phyloP scores from a whole-genome alignment of 1,284 basidiomycete species.

The Quambalaria eucalypti region DNA sequence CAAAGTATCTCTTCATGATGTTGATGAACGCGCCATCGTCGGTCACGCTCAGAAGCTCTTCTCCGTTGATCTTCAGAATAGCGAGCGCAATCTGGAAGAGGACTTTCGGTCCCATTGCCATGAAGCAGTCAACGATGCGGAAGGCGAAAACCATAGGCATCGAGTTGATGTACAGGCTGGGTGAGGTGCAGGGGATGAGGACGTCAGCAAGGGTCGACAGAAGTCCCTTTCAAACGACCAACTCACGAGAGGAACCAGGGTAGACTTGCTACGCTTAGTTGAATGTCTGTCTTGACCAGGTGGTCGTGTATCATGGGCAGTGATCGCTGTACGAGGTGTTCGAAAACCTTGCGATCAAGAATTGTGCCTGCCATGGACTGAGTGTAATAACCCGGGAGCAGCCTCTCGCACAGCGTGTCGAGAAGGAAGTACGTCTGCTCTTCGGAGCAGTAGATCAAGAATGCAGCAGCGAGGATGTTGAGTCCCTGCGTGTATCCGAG shows the following conservation, averaged over 20 bases:
- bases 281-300: conserved; percentile 83
- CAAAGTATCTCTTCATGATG: conserved; percentile 64
- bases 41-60: conserved; percentile 75
- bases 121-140: conserved; percentile 96
- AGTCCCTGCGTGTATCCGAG: conserved; percentile 17
- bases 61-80: conserved; percentile 96
- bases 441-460: conserved; percentile 78
- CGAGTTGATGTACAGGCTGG: conserved; percentile 74
- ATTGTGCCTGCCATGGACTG: conserved; percentile 98
- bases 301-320: conserved; percentile 77
- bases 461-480: conserved; percentile 4
- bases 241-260: conserved; percentile 76
- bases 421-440: conserved; percentile 98
- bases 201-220: neutral
- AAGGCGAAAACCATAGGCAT: conserved; percentile 99
- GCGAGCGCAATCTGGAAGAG: conserved; percentile 91
- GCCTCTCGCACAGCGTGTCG: conserved; percentile 85
- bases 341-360: conserved; percentile 94
- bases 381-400: conserved; percentile 93
- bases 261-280: conserved; percentile 88
- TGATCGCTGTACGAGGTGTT: conserved; percentile 79
- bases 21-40: conserved; percentile 94
- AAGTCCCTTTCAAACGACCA: neutral
- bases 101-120: conserved; percentile 97
- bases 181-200: neutral